Evolutionary conservation across 106 monocot species (phyloP).

Genomic region (Cymbidium sinense): DNA sequence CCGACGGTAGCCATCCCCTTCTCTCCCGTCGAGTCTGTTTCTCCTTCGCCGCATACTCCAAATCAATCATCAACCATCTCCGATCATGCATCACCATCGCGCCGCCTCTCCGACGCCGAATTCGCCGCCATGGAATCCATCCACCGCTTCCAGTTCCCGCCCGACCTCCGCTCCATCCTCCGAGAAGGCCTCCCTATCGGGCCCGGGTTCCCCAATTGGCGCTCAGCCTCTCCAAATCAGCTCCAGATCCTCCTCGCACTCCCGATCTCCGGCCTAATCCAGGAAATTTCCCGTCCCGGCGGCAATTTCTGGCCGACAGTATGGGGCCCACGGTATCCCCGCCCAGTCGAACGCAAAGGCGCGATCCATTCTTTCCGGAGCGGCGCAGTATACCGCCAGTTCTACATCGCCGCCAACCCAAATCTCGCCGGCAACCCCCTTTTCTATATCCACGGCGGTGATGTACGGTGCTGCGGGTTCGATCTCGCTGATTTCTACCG

Average conservation of each 20-base stretch:
- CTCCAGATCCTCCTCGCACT: conserved; percentile 16
- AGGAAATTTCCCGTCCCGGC: conserved; percentile 19
- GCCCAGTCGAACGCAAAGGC: not conserved
- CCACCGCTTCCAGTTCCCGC: conserved; percentile 13
- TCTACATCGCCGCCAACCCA: conserved; percentile 1
- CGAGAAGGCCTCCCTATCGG: conserved; percentile 51
- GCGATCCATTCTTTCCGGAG: not conserved
- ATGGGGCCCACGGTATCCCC: not conserved
- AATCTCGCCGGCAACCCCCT: not conserved
- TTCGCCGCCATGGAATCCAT: conserved; percentile 26
- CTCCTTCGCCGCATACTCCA: conserved; percentile 67
- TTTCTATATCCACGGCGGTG: not conserved
- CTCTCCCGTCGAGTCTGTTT: conserved; percentile 30
- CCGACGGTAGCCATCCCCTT: not conserved
- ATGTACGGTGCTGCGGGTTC: not conserved
- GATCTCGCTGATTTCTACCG: not conserved
- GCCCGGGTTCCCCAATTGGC: conserved; percentile 23
- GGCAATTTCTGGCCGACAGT: not conserved
- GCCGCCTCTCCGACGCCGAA: conserved; percentile 36
- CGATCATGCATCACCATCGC: conserved; percentile 12
- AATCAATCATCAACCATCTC: conserved; percentile 34
- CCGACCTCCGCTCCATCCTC: conserved; percentile 41
- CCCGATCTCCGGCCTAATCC: conserved; percentile 2
- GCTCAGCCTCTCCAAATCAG: conserved; percentile 9
- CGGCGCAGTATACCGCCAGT: conserved; percentile 4